Percentiles rank a stretch among this genome's conserved stretches.
Conservation (phyloP, 73 alveolate species). For the Halteria grandinella region DNA sequence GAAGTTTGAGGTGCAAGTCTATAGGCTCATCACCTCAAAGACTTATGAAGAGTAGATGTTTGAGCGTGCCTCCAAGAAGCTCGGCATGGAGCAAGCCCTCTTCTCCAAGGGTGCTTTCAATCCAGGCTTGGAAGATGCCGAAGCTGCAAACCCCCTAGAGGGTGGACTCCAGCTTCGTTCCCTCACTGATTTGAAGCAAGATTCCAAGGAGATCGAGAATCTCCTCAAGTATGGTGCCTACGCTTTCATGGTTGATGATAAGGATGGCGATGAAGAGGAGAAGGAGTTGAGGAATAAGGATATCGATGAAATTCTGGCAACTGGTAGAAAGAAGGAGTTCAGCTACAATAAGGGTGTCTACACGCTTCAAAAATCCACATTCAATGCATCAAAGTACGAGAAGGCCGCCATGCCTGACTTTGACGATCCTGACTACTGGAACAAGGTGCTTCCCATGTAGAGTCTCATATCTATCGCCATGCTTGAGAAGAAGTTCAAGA, state of each 20-base stretch:
- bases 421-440: slow-evolving; percentile 92
- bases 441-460: slow-evolving; percentile 69
- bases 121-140: slow-evolving; percentile 51
- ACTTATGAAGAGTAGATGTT: slow-evolving; percentile 98
- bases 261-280: slow-evolving; percentile 66
- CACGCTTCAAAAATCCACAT: slow-evolving; percentile 77
- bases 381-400: slow-evolving; percentile 80
- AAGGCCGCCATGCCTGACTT: slow-evolving; percentile 74
- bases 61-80: slow-evolving; percentile 89
- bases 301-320: slow-evolving; percentile 81
- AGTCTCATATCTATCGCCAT: slow-evolving; percentile 65
- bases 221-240: slow-evolving; percentile 86
- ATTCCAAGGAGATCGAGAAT: slow-evolving; percentile 85
- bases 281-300: slow-evolving; percentile 67
- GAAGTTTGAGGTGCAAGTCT: slow-evolving; percentile 96
- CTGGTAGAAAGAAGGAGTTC: slow-evolving; percentile 56
- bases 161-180: not conserved
- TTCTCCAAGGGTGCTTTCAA: slow-evolving; percentile 81
- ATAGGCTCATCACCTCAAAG: slow-evolving; percentile 92
- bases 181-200: slow-evolving; percentile 57
- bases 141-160: slow-evolving; percentile 37
- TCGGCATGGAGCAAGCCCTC: slow-evolving; percentile 94
- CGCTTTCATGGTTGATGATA: slow-evolving; percentile 71
- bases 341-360: slow-evolving; percentile 74
- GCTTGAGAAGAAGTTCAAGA: slow-evolving; percentile 64